A percentile compares a stretch with the other conserved stretches of the same genome.
These are phyloP conservation scores for Leersia perrieri DNA, from an alignment of 176 grass and related monocot species.

Conservation along the genomic window DNA sequence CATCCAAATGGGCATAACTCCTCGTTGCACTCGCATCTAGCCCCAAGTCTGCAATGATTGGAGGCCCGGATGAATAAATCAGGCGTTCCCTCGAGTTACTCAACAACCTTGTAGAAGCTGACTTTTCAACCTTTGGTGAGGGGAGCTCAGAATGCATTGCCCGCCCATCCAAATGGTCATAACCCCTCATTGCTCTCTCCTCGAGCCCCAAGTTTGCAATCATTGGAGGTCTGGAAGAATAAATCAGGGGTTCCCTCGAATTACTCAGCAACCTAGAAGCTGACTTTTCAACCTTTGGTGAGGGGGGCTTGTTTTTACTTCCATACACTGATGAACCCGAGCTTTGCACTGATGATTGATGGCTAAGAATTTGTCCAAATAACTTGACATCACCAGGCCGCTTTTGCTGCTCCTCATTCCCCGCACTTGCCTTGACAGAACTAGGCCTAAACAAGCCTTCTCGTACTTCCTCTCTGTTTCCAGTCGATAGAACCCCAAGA, in stretches of 20 bases:
- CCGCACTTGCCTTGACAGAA: constrained; percentile 35
- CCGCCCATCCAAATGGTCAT: constrained; percentile 47
- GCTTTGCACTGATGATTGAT: constrained; percentile 58
- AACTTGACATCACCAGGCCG: constrained; percentile 73
- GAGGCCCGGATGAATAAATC: constrained; percentile 34
- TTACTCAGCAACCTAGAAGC: constrained; percentile 23
- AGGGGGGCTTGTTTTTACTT: constrained; percentile 42
- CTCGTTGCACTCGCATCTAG: constrained; percentile 36
- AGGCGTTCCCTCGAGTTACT: constrained; percentile 28
- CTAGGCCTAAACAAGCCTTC: constrained; percentile 28
- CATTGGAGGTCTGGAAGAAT: constrained; percentile 35
- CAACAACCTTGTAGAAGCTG: constrained; percentile 10
- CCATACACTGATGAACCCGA: constrained; percentile 41
- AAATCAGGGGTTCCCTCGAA: constrained; percentile 33
- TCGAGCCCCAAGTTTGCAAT: constrained; percentile 38
- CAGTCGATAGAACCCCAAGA: constrained; percentile 22
- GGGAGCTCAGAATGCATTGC: constrained; percentile 47
- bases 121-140: too few relatives aligned
- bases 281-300: constrained; percentile 25
- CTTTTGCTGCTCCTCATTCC: constrained; percentile 45
- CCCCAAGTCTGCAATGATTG: constrained; percentile 18
- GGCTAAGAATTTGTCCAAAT: constrained; percentile 75
- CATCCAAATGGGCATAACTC: constrained; percentile 50
- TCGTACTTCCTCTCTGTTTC: constrained; percentile 8
- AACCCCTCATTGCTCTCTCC: constrained; percentile 37